Evolutionary conservation across 2,329 filamentous ascomycete genomes (phyloP).

Genomic region (Hymenoscyphus occultus): DNA sequence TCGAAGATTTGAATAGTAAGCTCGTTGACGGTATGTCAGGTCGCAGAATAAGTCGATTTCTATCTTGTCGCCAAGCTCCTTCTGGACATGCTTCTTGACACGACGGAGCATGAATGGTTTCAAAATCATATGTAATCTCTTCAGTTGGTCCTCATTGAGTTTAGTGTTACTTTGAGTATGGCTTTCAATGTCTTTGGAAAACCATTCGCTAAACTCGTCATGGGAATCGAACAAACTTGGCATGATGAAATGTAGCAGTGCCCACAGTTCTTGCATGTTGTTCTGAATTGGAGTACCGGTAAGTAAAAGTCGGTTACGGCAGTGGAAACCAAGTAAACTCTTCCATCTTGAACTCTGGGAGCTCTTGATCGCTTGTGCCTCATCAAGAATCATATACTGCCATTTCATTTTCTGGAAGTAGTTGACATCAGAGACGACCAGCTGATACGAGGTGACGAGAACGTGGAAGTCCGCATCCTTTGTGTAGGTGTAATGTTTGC

Average conservation of each 20-base stretch:
- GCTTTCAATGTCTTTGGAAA: slow-evolving; percentile 94
- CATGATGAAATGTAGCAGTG: slow-evolving; percentile 98
- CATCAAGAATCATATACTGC: slow-evolving; percentile 99
- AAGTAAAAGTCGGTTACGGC: slow-evolving; percentile 86
- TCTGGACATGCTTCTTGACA: slow-evolving; percentile 99
- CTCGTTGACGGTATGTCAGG: slow-evolving; percentile 91
- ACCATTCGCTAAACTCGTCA: slow-evolving; percentile 92
- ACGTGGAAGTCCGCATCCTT: slow-evolving; percentile 95
- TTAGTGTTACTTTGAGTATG: slow-evolving; percentile 99
- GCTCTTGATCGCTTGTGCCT: slow-evolving; percentile 98
- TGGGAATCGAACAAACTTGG: slow-evolving; percentile 95
- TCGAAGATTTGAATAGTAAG: slow-evolving; percentile 85
- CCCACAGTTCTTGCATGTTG: slow-evolving; percentile 99
- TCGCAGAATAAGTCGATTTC: slow-evolving; percentile 96
- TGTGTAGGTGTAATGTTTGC: slow-evolving; percentile 93
- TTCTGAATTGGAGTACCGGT: slow-evolving; percentile 99
- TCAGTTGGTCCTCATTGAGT: slow-evolving; percentile 95
- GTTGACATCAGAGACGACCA: slow-evolving; percentile 91
- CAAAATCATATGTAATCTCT: slow-evolving; percentile 95
- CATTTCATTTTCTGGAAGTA: slow-evolving; percentile 99
- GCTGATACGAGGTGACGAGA: slow-evolving; percentile 92
- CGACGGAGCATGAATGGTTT: slow-evolving; percentile 99
- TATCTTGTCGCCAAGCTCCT: slow-evolving; percentile 98
- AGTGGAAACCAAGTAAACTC: slow-evolving; percentile 88
- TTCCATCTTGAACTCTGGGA: slow-evolving; percentile 97